Percentiles rank a stretch among this genome's conserved stretches.
Evolutionary conservation across 306 rosid genomes (phyloP).

Genomic region (Abrus precatorius): DNA sequence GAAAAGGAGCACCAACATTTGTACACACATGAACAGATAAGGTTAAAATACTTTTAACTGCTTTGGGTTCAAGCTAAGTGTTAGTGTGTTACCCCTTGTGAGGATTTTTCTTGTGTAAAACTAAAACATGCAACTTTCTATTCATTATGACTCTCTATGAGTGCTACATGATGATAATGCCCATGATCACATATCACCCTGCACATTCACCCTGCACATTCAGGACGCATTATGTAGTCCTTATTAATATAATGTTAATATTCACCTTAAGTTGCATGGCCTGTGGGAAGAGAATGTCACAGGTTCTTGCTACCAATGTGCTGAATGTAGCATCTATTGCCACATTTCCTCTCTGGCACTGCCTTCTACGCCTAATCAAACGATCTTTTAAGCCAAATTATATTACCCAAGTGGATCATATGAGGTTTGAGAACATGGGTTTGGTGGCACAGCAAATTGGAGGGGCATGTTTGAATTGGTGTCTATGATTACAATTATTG

Average conservation of each 20-base stretch:
- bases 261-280: conserved; percentile 32
- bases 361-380: neutral
- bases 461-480: too few species aligned
- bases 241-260: conserved; percentile 39
- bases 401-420: neutral
- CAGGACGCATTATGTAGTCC: conserved; percentile 45
- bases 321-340: neutral
- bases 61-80: conserved; percentile 5
- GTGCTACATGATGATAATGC: neutral
- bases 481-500: neutral
- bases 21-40: neutral
- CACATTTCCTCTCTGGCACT: neutral
- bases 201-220: conserved; percentile 53
- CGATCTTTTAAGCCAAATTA: neutral
- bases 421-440: conserved; percentile 8
- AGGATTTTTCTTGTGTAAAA: neutral
- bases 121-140: neutral
- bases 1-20: neutral
- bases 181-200: conserved; percentile 27
- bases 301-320: neutral
- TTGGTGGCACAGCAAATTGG: conserved; percentile 31
- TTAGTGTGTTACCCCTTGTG: neutral
- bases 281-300: neutral
- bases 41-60: neutral
- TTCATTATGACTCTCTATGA: neutral